A percentile compares a stretch with the other conserved stretches of the same genome.
Evolutionary conservation across 805 yeast genomes (phyloP).

Genomic region (Grigorovia transvaalensis): DNA sequence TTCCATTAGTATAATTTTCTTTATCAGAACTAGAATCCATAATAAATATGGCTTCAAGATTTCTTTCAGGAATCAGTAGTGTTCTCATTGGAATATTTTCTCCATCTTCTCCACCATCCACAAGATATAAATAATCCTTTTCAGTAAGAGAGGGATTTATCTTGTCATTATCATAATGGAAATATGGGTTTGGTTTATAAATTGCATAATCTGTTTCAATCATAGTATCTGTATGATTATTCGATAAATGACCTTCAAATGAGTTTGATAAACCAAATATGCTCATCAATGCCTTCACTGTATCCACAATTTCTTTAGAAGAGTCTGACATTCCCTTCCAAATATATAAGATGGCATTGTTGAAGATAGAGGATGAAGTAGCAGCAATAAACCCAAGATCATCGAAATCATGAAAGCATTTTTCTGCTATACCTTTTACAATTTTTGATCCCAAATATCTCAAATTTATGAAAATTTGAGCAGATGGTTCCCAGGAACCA

Average conservation of each 20-base stretch:
- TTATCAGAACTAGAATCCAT: conserved; percentile 47
- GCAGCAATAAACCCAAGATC: conserved; percentile 51
- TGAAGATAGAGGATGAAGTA: conserved; percentile 55
- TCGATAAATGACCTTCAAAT: background rate
- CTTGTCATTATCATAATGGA: conserved; percentile 16
- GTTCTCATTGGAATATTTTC: conserved; percentile 66
- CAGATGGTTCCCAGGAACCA: conserved; percentile 52
- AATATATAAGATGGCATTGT: conserved; percentile 40
- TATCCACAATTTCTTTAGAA: conserved; percentile 26
- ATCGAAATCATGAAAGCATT: conserved; percentile 45
- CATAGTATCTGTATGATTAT: background rate
- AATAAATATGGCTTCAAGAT: conserved; percentile 55
- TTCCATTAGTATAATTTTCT: conserved; percentile 51
- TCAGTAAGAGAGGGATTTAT: conserved; percentile 16
- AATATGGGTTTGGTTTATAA: conserved; percentile 55
- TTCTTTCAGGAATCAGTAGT: conserved; percentile 49
- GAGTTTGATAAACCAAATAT: conserved; percentile 14
- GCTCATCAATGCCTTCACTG: conserved; percentile 27
- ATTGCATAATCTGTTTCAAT: conserved; percentile 41
- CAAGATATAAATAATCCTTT: conserved; percentile 35
- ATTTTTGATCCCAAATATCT: conserved; percentile 44
- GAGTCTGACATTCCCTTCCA: conserved; percentile 32
- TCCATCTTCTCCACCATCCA: conserved; percentile 73
- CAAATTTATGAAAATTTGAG: conserved; percentile 39
- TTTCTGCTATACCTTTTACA: conserved; percentile 33